These are phyloP conservation scores for Eucalyptus brandiana DNA, from an alignment of 345 rosid species.

Conservation along the genomic window DNA sequence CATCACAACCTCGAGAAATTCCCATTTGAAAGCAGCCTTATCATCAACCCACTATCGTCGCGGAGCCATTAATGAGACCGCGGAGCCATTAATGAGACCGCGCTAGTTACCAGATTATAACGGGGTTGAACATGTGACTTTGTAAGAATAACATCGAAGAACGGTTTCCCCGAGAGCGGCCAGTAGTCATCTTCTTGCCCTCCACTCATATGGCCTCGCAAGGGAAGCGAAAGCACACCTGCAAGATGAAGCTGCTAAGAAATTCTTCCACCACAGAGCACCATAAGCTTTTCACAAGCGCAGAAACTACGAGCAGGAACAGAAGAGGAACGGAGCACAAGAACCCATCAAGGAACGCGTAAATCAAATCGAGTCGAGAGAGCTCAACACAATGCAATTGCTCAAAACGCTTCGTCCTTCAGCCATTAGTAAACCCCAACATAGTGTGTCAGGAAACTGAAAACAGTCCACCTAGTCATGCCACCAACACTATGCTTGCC, in stretches of 20 bases:
- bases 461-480: background rate
- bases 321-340: background rate
- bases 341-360: background rate
- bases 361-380: background rate
- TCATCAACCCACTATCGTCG: background rate
- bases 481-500: background rate
- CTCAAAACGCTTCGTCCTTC: background rate
- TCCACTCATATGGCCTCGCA: background rate
- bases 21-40: background rate
- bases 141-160: background rate
- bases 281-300: background rate
- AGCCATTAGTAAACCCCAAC: background rate
- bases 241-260: background rate
- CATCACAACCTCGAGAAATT: background rate
- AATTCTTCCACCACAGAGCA: background rate
- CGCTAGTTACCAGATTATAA: background rate
- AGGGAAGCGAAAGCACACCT: background rate
- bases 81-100: background rate
- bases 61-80: background rate
- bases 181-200: constrained; percentile 4
- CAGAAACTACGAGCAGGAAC: background rate
- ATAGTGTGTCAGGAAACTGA: background rate
- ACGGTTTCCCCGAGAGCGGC: constrained; percentile 12
- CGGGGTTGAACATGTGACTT: background rate
- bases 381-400: background rate